Evolutionary conservation across 2,329 filamentous ascomycete species (phyloP), one percentile per base, ranked within the genome.

Genomic region (Claviceps sp.): DNA sequence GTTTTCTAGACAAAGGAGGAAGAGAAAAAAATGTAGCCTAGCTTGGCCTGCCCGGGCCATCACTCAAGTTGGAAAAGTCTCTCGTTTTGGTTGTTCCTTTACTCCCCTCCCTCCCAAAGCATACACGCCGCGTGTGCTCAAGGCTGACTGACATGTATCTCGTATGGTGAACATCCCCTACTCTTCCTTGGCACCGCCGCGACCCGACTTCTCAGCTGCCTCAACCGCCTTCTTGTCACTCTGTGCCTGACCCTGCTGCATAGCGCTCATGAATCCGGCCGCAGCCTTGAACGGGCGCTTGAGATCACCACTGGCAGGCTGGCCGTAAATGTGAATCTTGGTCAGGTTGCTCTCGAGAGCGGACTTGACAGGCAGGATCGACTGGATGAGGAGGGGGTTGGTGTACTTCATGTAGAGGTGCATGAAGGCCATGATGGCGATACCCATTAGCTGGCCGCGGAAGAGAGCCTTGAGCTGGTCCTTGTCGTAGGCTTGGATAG

Each of bases 381-480:
- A 94, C 81, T 98, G 93, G 75, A 98, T 95, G 64, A 96, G 77
- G 50, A 98, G 86, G 43, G 93, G 93, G 82, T 97, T 98, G 75
- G 90, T 97, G 84, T 97, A 98, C 71, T 96, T 90, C 79, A 98
- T 86, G 83, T 97, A 98, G 56, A 98, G 60, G 75, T 98, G 93
- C 91, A 98, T 97, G 65, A 96, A 87, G 56, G 72, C 82, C 91
- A 98, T 97, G 90, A 98, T 98, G 69, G 80, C 90, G 54, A 98
- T 77, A 55, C 93, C 93, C 87, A 95, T 97, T 63, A 94, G 73
- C 75, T 97, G 91, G 58, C 84, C 80, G 71, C 93, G 93, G 79
- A 91, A 88, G 59, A 88, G 78, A 58, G 80, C 76, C 72, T 86
- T 86, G 66, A 97, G 79, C 75, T 97, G 91, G 62, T 79, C 74